Evolutionary conservation across 1,284 basidiomycete genomes (phyloP), one percentile per base, ranked within the genome.

Genomic region (Sphagnurus paluster): DNA sequence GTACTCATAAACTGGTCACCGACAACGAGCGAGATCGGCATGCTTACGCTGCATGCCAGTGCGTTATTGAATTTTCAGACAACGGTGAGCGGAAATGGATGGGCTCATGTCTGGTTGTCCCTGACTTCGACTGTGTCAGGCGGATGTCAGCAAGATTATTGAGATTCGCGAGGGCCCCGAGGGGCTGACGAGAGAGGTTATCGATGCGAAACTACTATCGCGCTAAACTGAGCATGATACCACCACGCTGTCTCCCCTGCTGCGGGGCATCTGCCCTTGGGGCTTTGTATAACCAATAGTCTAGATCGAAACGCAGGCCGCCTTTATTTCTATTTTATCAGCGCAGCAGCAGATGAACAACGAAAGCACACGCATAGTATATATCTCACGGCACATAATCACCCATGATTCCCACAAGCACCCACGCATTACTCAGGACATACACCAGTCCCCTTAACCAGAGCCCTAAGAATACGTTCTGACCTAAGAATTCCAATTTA

Each of bases 1-100:
- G 82, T 91, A 2, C 72, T 95, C 42, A 71, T 96, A 65, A 93
- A 94, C 70, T 95, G 92, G 91, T 80, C 80, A 14, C 92, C 92
- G 16, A 75, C 71, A 5, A 76, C 82, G 1, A 84, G 82, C 51
- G 89, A 93, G 60, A 90, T 78, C 19, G 77, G 82, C 25, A 70
- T 90, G 50, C 73, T 90, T 62, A 94, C 91, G 1, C 72, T 95
- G 4, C 88, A 95, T 56, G 91, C 92, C 2, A 92, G 87, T 50
- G 85, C 87, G 2, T 71, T 92, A 36, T 68, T 87, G 13, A 81
- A 87, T 55, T 94, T 94, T 66, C 88, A 93, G 63, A 76, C 72
- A 40, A 82, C 81, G 33, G 88, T 88, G 55, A 62, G 81, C 67
- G 5, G 17, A 10, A 6, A 28, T 11, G 5, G 16, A 2, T 4